Conservation (phyloP, 2,329 filamentous ascomycete species). For the Aspergillus proliferans region DNA sequence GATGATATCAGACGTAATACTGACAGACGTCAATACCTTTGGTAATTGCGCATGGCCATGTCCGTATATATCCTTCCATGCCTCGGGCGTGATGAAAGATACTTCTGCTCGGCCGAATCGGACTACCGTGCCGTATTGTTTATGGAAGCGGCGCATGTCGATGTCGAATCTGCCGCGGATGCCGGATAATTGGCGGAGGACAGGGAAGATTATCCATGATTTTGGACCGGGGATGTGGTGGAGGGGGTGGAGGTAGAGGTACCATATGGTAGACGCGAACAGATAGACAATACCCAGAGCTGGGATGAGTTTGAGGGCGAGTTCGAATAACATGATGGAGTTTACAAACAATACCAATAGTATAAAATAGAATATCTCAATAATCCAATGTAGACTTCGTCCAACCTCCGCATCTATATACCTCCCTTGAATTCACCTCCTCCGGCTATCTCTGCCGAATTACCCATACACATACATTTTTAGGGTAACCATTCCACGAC, state of each 20-base stretch:
- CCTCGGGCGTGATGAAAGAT: slow-evolving; percentile 19
- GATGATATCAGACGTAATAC: slow-evolving; percentile 7
- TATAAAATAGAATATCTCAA: too few species aligned
- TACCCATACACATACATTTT: too few species aligned
- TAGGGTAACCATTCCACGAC: too few species aligned
- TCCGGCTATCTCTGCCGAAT: too few species aligned
- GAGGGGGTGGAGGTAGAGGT: slow-evolving; percentile 8
- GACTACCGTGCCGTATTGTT: slow-evolving; percentile 14
- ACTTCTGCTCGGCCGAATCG: slow-evolving; percentile 28
- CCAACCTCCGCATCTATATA: too few species aligned
- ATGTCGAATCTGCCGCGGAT: slow-evolving; percentile 7
- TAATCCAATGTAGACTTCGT: too few species aligned
- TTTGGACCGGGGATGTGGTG: slow-evolving; percentile 10
- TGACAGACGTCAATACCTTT: neutral
- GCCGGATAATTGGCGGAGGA: slow-evolving; percentile 7
- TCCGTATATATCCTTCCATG: slow-evolving; percentile 23
- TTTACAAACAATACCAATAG: too few species aligned
- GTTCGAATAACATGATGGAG: too few species aligned
- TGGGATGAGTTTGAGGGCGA: too few species aligned
- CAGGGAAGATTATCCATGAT: slow-evolving; percentile 10
- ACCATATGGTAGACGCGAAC: too few species aligned
- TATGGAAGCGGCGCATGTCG: slow-evolving; percentile 6
- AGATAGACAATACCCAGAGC: too few species aligned
- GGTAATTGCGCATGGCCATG: slow-evolving; percentile 7
- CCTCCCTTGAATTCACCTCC: too few species aligned